These are phyloP conservation scores for Metarhizium robertsii DNA, from an alignment of 2,329 filamentous ascomycete genomes.

Conservation along the genomic window DNA sequence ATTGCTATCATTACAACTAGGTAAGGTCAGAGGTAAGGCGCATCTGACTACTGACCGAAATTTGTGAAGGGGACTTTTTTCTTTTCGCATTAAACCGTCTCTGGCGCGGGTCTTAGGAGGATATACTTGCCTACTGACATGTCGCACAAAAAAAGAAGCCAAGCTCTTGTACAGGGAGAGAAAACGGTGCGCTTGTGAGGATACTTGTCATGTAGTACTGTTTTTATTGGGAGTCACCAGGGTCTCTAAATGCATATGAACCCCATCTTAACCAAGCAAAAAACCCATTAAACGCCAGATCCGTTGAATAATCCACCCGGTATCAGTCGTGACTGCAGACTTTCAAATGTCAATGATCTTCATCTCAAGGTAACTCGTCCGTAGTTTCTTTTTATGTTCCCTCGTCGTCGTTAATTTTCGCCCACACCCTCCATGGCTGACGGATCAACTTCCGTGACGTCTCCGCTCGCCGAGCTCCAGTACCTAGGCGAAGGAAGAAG, in stretches of 20 bases:
- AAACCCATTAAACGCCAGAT: constrained; percentile 26
- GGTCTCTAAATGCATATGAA: constrained; percentile 12
- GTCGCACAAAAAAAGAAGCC: neutral
- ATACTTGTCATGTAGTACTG: neutral
- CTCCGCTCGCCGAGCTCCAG: constrained; percentile 49
- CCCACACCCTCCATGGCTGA: constrained; percentile 29
- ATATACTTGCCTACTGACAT: neutral
- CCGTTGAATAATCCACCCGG: constrained; percentile 22
- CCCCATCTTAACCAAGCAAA: constrained; percentile 7
- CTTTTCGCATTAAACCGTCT: neutral
- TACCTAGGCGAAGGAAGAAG: constrained; percentile 29
- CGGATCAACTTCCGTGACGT: constrained; percentile 46
- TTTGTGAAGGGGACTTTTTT: neutral
- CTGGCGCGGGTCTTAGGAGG: neutral
- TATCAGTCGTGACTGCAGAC: constrained; percentile 24
- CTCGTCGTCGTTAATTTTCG: constrained; percentile 10
- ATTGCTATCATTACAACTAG: constrained; percentile 18
- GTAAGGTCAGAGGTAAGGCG: constrained; percentile 49
- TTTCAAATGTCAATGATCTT: neutral
- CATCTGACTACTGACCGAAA: constrained; percentile 26
- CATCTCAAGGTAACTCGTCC: neutral
- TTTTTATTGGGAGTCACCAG: constrained; percentile 14
- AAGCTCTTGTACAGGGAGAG: neutral
- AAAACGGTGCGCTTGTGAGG: neutral
- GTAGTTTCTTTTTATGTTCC: constrained; percentile 1